A percentile compares a stretch with the other conserved stretches of the same genome.
phyloP scores from a whole-genome alignment of 345 rosid genomes.

The Trapa bicornis region DNA sequence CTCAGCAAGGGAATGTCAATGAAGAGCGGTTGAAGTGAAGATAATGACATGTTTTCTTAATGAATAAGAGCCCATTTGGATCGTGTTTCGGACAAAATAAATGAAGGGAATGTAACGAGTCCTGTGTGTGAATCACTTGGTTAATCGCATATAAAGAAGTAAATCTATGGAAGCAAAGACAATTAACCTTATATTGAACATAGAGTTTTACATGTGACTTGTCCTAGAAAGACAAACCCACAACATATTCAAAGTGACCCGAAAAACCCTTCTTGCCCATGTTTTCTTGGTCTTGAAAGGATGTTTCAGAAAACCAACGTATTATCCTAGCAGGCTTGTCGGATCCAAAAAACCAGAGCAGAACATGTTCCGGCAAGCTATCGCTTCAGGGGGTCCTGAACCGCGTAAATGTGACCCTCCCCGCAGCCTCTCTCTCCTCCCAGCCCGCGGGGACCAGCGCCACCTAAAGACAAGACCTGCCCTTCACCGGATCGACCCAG shows the following conservation, averaged over 20 bases:
- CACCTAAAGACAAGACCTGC: conserved; percentile 32
- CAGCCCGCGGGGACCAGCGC: conserved; percentile 11
- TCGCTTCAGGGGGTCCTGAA: conserved; percentile 38
- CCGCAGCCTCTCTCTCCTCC: conserved; percentile 15
- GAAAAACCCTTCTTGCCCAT: not conserved
- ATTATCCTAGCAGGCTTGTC: not conserved
- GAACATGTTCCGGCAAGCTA: not conserved
- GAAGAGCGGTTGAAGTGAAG: not conserved
- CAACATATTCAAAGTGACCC: not conserved
- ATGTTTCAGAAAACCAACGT: not conserved
- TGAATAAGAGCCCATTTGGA: not conserved
- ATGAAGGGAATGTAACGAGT: not conserved
- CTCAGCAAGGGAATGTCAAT: conserved; percentile 9
- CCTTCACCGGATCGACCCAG: conserved; percentile 53
- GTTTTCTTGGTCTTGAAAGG: not conserved
- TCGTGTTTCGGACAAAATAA: not conserved
- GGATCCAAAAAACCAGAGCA: not conserved
- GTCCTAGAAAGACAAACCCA: not conserved
- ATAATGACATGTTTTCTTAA: not conserved
- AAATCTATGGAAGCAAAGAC: not conserved
- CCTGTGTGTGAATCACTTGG: not conserved
- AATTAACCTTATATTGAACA: not conserved
- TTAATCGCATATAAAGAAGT: not conserved
- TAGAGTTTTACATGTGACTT: not conserved
- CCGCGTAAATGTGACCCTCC: conserved; percentile 37